phyloP scores from a whole-genome alignment of 129 eudicot species.

The Ambrosia trifida region DNA sequence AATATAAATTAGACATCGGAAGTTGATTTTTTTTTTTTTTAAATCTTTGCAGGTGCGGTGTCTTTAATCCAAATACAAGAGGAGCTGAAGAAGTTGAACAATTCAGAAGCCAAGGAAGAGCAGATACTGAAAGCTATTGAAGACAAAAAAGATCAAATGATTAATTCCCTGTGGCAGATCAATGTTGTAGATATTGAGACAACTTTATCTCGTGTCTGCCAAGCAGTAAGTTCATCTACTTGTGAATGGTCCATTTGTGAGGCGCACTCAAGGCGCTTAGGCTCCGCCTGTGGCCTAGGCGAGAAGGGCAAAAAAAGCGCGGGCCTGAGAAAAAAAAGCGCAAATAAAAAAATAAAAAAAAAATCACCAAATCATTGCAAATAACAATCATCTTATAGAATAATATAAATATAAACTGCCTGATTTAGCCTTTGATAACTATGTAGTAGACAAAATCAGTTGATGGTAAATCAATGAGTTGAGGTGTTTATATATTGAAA shows the following conservation, averaged over 20 bases:
- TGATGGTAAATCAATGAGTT: no score
- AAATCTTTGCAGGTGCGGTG: slow-evolving; percentile 68
- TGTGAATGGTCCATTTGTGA: not conserved
- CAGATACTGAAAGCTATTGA: slow-evolving; percentile 58
- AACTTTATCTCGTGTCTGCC: slow-evolving; percentile 81
- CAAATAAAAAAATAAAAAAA: no score
- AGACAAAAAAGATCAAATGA: slow-evolving; percentile 73
- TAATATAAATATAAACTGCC: no score
- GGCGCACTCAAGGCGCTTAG: no score
- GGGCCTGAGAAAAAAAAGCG: no score
- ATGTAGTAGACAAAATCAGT: no score
- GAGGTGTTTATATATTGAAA: no score
- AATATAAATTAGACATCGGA: slow-evolving; percentile 5
- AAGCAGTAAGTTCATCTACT: slow-evolving; percentile 62
- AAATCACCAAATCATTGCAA: no score
- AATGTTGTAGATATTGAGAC: slow-evolving; percentile 87
- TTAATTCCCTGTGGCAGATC: slow-evolving; percentile 85
- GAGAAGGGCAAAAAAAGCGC: no score
- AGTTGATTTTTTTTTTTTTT: not conserved
- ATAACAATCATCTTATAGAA: no score
- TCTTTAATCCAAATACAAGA: slow-evolving; percentile 71
- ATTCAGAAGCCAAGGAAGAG: slow-evolving; percentile 67
- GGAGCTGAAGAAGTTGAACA: slow-evolving; percentile 57
- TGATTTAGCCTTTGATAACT: no score
- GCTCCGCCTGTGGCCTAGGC: no score